Evolutionary conservation across 352 stramenopile species (phyloP), one percentile per base, ranked within the genome.

Genomic region (Globisporangium solare): DNA sequence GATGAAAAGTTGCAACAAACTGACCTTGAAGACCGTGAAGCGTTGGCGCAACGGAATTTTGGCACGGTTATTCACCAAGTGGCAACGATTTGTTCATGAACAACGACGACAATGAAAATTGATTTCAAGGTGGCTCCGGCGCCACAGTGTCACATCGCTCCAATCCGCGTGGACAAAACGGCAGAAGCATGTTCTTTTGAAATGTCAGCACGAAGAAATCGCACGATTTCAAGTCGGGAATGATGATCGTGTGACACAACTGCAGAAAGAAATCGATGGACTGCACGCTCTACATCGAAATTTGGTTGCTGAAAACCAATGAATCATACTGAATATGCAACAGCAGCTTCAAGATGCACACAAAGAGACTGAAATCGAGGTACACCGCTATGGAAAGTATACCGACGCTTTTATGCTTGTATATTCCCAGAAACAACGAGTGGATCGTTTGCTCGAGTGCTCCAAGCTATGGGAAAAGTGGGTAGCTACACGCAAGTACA

Each of bases 81-180:
- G 73, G 73, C 21, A 48, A 5, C 24, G 43, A 20, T 77, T 67
- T 49, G 46, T 61, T 1, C 20, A 48, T 1, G 54, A 46, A 14
- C 57, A 62, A 17, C 65, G 66, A 21, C 24, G 50, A 0, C 63
- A 77, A 20, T 51, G 66, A 15, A 61, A 70, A 18, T 49, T 84
- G 6, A 41, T 73, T 1, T 41, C 37, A 1, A 58, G 64, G 13
- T 74, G 70, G 60, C 22, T 68, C 0, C 27, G 35, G 4, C 51
- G 47, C 32, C 39, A 27, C 45, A 47, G 22, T 10, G 22, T 37
- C 7, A 22, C 18, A 3, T 22, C 47, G 6, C 40, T 64, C 17
- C 51, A 47, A 39, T 21, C 13, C 2, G 58, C 51, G 46, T 64
- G 58, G 58, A 35, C 13, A 10, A 51, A 39, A n/a, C 60, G 58